Base-by-base conservation (phyloP, 106 monocot species). In the Chionographis japonica region DNA sequence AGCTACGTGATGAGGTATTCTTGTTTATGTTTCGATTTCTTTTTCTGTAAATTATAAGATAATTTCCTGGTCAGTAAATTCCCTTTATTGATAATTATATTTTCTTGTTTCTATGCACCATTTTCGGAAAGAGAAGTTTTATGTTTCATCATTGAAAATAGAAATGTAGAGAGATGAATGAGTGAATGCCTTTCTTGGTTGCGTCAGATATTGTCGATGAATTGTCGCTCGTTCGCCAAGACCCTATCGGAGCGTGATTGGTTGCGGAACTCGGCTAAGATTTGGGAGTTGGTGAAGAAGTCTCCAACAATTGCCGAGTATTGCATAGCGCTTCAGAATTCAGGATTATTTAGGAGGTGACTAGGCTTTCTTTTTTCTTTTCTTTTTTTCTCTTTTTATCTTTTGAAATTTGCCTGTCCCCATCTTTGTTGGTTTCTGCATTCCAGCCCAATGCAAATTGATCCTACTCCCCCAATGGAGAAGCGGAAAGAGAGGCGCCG, bases 211-310 rank as follows among this genome's bases (percentile, higher is more conserved):
- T 20, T 90, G 46, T 83, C 86, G 4, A 86, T 86, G 86, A 78
- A 78, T 63, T 49, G 68, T 39, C 67, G 40, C 4, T 20, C 80
- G 17, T 90, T 90, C 63, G 69, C 83, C 27, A 90, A 69, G 66
- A 61, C 75, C 50, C 62, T 90, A 2, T 70, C 90, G 1, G 90
- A 90, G 71, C 83, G 90, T 41, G 90, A 90, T 57, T 90, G 90
- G 90, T 50, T 90, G 65, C 68, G 78, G 15, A 83, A 74, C 78
- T 80, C 83, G 4, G 83, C 83, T 40, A 86, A 83, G 64, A 83
- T 90, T 9, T 90, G 90, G 90, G 86, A 83, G 10, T 39, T 78
- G 52, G 75, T 90, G 49, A 90, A 90, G 75, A 90, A 90, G 62
- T 90, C 90, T 59, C 86, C 83, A 40, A 57, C 78, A 9, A 86